Evolutionary conservation across 345 rosid species (phyloP).

Genomic region (Eucalyptus camaldulensis): DNA sequence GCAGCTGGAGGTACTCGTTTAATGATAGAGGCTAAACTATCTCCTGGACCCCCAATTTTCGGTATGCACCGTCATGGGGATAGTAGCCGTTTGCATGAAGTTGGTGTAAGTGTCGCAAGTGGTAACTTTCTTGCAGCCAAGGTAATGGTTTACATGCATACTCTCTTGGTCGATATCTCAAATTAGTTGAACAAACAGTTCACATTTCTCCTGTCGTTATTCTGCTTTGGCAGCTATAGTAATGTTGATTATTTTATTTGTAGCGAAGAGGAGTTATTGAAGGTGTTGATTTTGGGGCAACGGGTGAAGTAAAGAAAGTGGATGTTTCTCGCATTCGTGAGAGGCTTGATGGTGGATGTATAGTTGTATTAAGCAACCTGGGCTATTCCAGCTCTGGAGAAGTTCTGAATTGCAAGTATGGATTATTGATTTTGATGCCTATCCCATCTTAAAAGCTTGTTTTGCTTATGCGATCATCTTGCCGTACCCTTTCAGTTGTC

Average conservation of each 20-base stretch:
- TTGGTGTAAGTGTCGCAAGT: slow-evolving; percentile 89
- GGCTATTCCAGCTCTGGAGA: slow-evolving; percentile 96
- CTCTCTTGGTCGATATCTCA: neutral
- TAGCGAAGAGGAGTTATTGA: slow-evolving; percentile 94
- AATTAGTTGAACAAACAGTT: neutral
- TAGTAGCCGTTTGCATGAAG: slow-evolving; percentile 79
- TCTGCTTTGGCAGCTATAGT: neutral
- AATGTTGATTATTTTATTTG: neutral
- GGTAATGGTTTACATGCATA: slow-evolving; percentile 14
- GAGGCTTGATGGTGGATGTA: slow-evolving; percentile 83
- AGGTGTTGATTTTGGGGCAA: slow-evolving; percentile 93
- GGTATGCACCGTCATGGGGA: slow-evolving; percentile 88
- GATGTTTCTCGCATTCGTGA: slow-evolving; percentile 73
- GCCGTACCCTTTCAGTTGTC: neutral
- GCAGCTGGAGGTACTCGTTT: slow-evolving; percentile 86
- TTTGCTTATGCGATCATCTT: neutral
- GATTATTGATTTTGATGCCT: neutral
- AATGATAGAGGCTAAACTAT: slow-evolving; percentile 90
- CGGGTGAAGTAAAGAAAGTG: slow-evolving; percentile 92
- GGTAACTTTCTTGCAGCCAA: slow-evolving; percentile 98
- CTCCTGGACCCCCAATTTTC: slow-evolving; percentile 89
- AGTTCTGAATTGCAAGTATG: slow-evolving; percentile 98
- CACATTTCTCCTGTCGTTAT: neutral
- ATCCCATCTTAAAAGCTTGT: neutral
- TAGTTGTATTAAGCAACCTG: slow-evolving; percentile 76